phyloP scores from a whole-genome alignment of 352 stramenopile species.

The Pythium phragmiticola region DNA sequence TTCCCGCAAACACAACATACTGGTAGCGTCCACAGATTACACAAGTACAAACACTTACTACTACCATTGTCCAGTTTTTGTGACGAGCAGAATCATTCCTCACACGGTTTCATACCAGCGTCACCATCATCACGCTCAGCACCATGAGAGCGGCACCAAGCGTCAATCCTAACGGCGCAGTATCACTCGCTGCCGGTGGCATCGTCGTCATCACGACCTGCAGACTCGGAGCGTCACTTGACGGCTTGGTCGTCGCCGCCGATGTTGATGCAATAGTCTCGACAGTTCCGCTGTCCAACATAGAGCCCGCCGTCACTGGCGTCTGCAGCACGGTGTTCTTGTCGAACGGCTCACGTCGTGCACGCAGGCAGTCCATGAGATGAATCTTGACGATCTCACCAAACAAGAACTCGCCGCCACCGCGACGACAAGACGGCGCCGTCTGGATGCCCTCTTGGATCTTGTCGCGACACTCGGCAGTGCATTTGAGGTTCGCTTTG shows the following conservation, averaged over 20 bases:
- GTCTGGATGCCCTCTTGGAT: constrained; percentile 7
- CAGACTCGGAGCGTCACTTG: neutral
- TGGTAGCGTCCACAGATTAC: too few relatives aligned
- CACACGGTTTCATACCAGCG: too few relatives aligned
- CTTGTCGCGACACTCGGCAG: neutral
- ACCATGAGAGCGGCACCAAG: neutral
- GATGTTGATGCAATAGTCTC: neutral
- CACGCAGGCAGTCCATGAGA: constrained; percentile 2
- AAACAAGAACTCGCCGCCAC: constrained; percentile 1
- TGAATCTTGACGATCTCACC: constrained; percentile 6
- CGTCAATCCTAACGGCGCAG: neutral
- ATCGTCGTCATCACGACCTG: neutral
- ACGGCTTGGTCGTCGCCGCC: neutral
- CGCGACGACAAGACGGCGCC: neutral
- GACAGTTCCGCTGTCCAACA: neutral
- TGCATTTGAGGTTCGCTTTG: constrained; percentile 5
- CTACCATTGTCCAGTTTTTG: too few relatives aligned
- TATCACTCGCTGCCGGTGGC: neutral
- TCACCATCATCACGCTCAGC: neutral
- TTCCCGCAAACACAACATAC: too few relatives aligned
- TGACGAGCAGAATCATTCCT: too few relatives aligned
- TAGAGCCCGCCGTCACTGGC: neutral
- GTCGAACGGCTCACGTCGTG: neutral
- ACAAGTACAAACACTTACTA: too few relatives aligned
- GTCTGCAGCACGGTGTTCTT: constrained; percentile 8